Evolutionary conservation across 495 filamentous ascomycete species (phyloP), one percentile per base, ranked within the genome.

Genomic region (Niebla homalea): DNA sequence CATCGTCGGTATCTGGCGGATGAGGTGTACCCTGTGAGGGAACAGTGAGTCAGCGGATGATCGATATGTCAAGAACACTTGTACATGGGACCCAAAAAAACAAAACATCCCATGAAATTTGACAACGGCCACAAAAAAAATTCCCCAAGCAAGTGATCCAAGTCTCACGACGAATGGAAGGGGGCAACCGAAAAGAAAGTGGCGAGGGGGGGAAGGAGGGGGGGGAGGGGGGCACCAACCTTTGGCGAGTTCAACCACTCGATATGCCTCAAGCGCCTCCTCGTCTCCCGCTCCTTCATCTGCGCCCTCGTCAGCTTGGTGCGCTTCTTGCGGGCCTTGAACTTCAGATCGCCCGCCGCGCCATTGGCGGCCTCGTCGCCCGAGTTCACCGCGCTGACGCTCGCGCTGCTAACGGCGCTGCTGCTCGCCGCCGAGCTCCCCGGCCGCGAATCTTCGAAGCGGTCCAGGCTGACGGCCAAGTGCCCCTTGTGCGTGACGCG

Each of bases 231-330:
- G n/a, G n/a, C n/a, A 57, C 49, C 35, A 26, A 59, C 57, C 72
- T 74, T 76, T 2, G 73, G 70, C 56, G 71, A 78, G 62, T 83
- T 89, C 52, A 84, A 68, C 89, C 93, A 98, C 67, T 97, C 90
- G 55, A 98, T 89, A 66, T 97, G 87, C 63, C 92, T 84, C 67
- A 98, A 70, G 62, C 90, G 73, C 50, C 90, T 77, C 54, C 92
- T 75, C 23, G 82, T 82, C 65, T 98, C 93, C 3, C 84, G 74
- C 57, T 98, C 92, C 76, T 98, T 98, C 60, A 87, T 53, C 69
- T 98, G 89, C 65, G 84, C 86, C 69, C 90, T 83, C 44, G 92
- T 98, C 78, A 94, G 74, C 86, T 98, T 98, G 81, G 90, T 95
- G 84, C 94, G 96, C 76, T 87, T 87, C 75, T 89, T 88, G 60